These are phyloP conservation scores for Neonectria sp. DNA, from an alignment of 2,329 filamentous ascomycete species.

Conservation along the genomic window DNA sequence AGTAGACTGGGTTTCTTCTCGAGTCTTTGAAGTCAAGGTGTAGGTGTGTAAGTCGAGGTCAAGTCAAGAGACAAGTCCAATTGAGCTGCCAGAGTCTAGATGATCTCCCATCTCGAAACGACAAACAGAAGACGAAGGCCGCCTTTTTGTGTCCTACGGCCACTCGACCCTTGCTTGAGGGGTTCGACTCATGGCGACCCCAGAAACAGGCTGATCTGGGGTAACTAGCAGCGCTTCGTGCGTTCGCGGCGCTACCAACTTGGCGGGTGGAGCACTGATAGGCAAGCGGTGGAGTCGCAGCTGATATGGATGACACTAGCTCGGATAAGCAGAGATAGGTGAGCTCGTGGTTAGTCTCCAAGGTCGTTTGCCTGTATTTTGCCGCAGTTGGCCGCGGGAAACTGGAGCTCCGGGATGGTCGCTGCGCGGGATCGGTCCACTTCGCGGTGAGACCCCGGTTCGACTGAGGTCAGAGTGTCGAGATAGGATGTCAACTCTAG, in stretches of 20 bases:
- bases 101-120: slow-evolving; percentile 15
- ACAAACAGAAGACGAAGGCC: slow-evolving; percentile 9
- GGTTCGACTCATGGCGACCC: slow-evolving; percentile 32
- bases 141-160: slow-evolving; percentile 38
- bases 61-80: background rate
- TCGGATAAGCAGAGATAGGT: slow-evolving; percentile 25
- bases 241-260: background rate
- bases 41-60: background rate
- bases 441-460: background rate
- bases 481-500: slow-evolving; percentile 34
- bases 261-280: slow-evolving; percentile 41
- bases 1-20: background rate
- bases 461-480: background rate
- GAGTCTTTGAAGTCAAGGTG: background rate
- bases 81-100: background rate
- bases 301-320: slow-evolving; percentile 28
- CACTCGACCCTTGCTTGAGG: background rate
- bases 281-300: slow-evolving; percentile 9
- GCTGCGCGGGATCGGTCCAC: background rate
- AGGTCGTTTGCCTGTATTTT: slow-evolving; percentile 5
- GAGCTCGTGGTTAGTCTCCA: no score
- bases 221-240: slow-evolving; percentile 26
- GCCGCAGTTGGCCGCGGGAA: slow-evolving; percentile 38
- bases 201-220: slow-evolving; percentile 38
- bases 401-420: background rate